Evolutionary conservation across 331 rosid species (phyloP).

Genomic region (Acacia concinna): DNA sequence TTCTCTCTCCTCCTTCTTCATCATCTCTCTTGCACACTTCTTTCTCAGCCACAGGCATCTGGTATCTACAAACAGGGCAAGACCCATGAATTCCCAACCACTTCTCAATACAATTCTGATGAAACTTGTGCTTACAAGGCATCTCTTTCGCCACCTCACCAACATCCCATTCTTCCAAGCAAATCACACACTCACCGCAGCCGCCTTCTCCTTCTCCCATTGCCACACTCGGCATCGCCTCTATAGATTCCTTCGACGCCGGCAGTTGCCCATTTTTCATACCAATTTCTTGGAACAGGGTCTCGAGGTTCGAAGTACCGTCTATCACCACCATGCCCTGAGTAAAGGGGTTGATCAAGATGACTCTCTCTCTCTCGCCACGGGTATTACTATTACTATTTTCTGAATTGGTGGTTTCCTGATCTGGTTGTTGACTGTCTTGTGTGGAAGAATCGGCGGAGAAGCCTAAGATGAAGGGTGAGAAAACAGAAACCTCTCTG

Average conservation of each 20-base stretch:
- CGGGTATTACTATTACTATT: not conserved
- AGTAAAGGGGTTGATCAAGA: slow-evolving; percentile 45
- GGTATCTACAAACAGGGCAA: slow-evolving; percentile 61
- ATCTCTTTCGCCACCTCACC: slow-evolving; percentile 49
- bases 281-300: slow-evolving; percentile 42
- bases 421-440: slow-evolving; percentile 12
- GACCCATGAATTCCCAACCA: slow-evolving; percentile 60
- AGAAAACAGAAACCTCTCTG: slow-evolving; percentile 39
- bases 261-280: slow-evolving; percentile 50
- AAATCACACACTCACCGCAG: slow-evolving; percentile 51
- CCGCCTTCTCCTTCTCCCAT: slow-evolving; percentile 28
- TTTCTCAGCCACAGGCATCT: slow-evolving; percentile 56
- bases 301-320: slow-evolving; percentile 38
- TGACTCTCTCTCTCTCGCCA: slow-evolving; percentile 35
- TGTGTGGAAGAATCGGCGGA: not conserved
- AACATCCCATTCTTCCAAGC: slow-evolving; percentile 52
- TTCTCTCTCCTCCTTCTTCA: slow-evolving; percentile 12
- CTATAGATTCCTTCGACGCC: slow-evolving; percentile 57
- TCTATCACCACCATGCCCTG: slow-evolving; percentile 51
- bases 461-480: slow-evolving; percentile 54
- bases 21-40: slow-evolving; percentile 34
- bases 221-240: slow-evolving; percentile 45
- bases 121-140: slow-evolving; percentile 64
- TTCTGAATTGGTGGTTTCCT: not conserved
- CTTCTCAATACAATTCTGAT: slow-evolving; percentile 49